Evolutionary conservation across 192 early-diverging fungal genomes (phyloP), one percentile per base, ranked within the genome.

Genomic region (Linnemannia exigua): DNA sequence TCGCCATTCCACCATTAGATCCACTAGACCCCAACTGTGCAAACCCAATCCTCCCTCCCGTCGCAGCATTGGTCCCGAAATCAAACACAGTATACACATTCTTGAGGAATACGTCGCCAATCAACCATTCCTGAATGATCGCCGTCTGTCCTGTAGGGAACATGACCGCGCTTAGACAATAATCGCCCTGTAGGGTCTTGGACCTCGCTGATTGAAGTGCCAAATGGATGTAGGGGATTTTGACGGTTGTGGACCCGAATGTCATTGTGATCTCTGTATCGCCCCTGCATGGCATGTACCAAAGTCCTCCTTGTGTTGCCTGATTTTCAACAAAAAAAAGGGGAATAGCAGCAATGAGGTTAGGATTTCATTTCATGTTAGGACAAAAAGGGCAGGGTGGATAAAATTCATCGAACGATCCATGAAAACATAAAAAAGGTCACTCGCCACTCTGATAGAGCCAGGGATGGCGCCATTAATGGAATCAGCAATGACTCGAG

Each of bases 71-170:
- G 20, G 74, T 87, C 31, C 79, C 88, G 75, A 89, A 89, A 66
- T 93, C 90, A 81, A 85, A 93, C 2, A 90, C 91, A 11, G 87
- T 76, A 67, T 89, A 91, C 35, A 88, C 90, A 66, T 82, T 90
- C 52, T 88, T 87, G 4, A 93, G 76, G 35, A 93, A 90, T 0
- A 78, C 68, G 41, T 91, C 91, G 20, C 92, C 92, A 20, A 93
- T 31, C 5, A 90, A 67, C 89, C 89, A 90, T 31, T 77, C 37
- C 71, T 78, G 47, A 75, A 80, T 75, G 8, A 12, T 2, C 28
- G 28, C 58, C 28, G 25, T 33, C 28, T n/a, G 1, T n/a, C 82
- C 82, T 12, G 33, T 35, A 8, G 82, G 72, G 44, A 68, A 85
- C 82, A 79, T 79, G 67, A 58, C 77, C 4, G 73, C 70, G 37